Evolutionary conservation across 805 yeast species (phyloP), one percentile per base, ranked within the genome.

Genomic region (Wickerhamiella lipophila): DNA sequence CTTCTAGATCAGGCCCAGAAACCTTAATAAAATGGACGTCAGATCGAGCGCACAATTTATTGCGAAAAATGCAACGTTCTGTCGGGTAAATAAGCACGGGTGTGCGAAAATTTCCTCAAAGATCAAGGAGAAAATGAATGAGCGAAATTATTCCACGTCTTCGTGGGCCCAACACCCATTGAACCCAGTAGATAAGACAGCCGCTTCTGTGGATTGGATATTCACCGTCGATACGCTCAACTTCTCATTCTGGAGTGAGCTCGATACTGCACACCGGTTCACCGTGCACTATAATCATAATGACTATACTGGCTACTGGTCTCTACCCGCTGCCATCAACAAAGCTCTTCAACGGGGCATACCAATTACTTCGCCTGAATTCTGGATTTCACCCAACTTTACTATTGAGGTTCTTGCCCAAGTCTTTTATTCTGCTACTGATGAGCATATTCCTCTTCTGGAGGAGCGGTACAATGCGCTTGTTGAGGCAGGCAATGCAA

Each of bases 231-330:
- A 69, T 46, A 57, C 68, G 32, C 60, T 70, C 35, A 69, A 69
- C 48, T 69, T 69, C 56, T 63, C 70, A 32, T 70, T 69, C 55
- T 69, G 73, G 73, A 63, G 70, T 16, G 68, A 66, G 34, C 53
- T 52, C 3, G 67, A 65, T 43, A 46, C 41, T 8, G 43, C 46
- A 7, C 67, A 65, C 48, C 51, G 70, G 16, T 70, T 51, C 51
- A 52, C 68, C 5, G 67, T 69, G 8, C 50, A 50, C 11, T 69
- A 62, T 53, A 50, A 62, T 2, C 67, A 61, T 16, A 34, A 52
- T 16, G 34, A 22, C 23, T 69, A 67, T 57, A 69, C 74, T 0
- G 73, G 73, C 9, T 69, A 69, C 56, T 68, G 73, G 73, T 67
- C 72, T 46, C 56, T 69, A 21, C 64, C 61, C 13, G 73, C 73